Evolutionary conservation across 345 rosid genomes (phyloP).

Genomic region (Citrus hindsii): DNA sequence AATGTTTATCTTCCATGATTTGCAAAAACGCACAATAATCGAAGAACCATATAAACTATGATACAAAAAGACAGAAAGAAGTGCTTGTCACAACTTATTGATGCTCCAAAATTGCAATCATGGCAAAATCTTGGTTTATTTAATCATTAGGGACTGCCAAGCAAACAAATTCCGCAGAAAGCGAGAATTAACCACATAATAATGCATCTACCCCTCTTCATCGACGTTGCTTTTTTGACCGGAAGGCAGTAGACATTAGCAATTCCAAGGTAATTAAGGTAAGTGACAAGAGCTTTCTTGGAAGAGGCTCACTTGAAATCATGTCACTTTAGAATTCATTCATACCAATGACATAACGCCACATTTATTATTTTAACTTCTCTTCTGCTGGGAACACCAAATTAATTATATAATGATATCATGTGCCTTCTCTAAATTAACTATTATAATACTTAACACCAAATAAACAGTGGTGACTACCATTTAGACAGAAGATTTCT

Average conservation of each 20-base stretch:
- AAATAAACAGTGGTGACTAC: not conserved
- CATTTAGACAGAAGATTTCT: not conserved
- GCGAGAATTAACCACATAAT: no score
- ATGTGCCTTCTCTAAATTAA: not conserved
- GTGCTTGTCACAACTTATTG: not conserved
- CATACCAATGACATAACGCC: not conserved
- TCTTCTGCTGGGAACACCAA: not conserved
- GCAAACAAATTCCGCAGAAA: not conserved
- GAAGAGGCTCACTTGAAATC: not conserved
- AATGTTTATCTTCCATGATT: not conserved
- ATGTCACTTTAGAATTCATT: not conserved
- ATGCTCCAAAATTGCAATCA: not conserved
- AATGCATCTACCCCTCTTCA: no score
- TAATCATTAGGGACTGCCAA: conserved; percentile 21
- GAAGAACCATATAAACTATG: not conserved
- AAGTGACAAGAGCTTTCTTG: not conserved
- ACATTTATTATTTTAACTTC: not conserved
- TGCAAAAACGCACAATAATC: not conserved
- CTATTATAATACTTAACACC: not conserved
- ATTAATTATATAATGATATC: not conserved
- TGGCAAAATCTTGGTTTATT: conserved; percentile 23
- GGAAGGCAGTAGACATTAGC: not conserved
- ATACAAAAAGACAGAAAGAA: not conserved
- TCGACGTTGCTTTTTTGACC: no score
- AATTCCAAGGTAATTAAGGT: not conserved